Evolutionary conservation across 2,329 filamentous ascomycete genomes (phyloP).

Genomic region (Aspergillus novoparasiticus): DNA sequence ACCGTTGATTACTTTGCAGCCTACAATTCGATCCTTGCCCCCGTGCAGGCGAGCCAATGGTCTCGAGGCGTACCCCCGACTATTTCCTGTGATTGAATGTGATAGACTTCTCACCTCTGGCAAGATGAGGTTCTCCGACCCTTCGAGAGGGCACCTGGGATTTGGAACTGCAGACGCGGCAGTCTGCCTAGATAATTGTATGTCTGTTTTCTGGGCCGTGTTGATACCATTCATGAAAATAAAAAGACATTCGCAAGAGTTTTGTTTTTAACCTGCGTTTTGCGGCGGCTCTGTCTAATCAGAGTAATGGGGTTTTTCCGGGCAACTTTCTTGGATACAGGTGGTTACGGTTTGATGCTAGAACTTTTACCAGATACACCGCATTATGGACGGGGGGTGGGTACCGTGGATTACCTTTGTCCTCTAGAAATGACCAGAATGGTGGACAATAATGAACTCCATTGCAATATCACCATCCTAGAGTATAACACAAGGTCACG

Average conservation of each 20-base stretch:
- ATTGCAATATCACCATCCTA: neutral
- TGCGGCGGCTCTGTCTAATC: neutral
- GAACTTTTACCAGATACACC: neutral
- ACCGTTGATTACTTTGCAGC: slow-evolving; percentile 55
- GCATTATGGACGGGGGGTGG: neutral
- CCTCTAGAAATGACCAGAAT: neutral
- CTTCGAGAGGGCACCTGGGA: slow-evolving; percentile 32
- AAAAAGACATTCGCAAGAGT: slow-evolving; percentile 34
- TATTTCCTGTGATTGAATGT: slow-evolving; percentile 80
- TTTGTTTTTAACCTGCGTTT: neutral
- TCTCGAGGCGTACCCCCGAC: slow-evolving; percentile 93
- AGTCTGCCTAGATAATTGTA: slow-evolving; percentile 36
- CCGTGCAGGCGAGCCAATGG: slow-evolving; percentile 96
- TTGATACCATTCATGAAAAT: slow-evolving; percentile 47
- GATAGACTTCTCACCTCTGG: slow-evolving; percentile 33
- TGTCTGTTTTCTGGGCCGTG: slow-evolving; percentile 38
- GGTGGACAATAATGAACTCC: neutral
- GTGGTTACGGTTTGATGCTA: neutral
- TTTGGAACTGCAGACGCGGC: slow-evolving; percentile 32
- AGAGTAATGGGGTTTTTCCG: neutral
- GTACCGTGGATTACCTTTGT: neutral
- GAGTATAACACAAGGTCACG: neutral
- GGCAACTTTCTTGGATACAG: neutral
- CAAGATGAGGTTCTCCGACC: slow-evolving; percentile 23
- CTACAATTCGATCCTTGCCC: slow-evolving; percentile 99